Base-by-base conservation (phyloP, 768 basidiomycete species). In the Boletellus sp. region DNA sequence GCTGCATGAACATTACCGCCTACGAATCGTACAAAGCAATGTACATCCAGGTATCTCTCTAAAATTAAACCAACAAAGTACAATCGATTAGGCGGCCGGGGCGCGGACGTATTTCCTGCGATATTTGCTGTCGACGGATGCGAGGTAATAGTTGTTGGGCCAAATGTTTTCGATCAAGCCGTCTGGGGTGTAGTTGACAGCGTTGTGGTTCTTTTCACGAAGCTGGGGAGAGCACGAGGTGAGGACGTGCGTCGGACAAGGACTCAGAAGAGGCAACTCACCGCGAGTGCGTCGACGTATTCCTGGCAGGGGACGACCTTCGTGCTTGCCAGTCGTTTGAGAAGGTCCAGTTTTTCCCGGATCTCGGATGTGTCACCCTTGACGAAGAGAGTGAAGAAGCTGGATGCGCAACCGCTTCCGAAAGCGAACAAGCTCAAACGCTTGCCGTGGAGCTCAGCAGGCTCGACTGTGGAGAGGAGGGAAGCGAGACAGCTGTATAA, bases 171-270 rank as follows among this genome's bases (percentile, higher is more conserved):
- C 89, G 51, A 94, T 69, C 20, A 83, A 84, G 40, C 96, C 96
- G 44, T 81, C 77, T 12, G 96, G 96, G 3, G 80, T 79, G 75
- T 90, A 99, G 58, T 83, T 76, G 22, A 78, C 82, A 15, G 90
- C 83, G 61, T 94, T 95, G 78, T 97, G 94, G 78, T 94, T 95
- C 73, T 90, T 85, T 74, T 98, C 95, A 36, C 95, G 90, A 45
- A 97, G 84, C 94, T 94, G 58, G 12, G 26, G n/a, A 33, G 3
- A 20, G 12, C 19, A 31, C 9, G 10, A n/a, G 20, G 17, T 60
- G 26, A 60, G 46, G 16, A 12, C 11, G 2, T 12, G 23, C 15
- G 10, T 4, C 2, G 38, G 1, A 20, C 8, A 11, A 22, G 17
- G 2, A 10, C 8, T n/a, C n/a, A n/a, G 17, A 10, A 20, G 6